Conservation (phyloP, 2,329 filamentous ascomycete genomes). For the Fusarium ramigenum region DNA sequence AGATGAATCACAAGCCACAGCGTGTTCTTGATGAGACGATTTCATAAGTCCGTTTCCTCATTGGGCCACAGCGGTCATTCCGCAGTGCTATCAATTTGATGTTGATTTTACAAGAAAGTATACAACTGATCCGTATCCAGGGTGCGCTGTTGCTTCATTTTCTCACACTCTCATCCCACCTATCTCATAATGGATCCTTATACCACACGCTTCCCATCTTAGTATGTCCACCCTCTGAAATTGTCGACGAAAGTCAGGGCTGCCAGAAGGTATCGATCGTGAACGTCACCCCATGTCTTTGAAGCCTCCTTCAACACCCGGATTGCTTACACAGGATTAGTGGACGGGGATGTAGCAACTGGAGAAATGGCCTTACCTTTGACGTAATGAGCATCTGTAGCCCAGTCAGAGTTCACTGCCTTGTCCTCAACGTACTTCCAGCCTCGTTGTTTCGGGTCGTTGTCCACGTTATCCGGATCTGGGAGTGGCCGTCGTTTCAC, state of each 20-base stretch:
- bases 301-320: slow-evolving; percentile 79
- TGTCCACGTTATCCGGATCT: slow-evolving; percentile 69
- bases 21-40: neutral
- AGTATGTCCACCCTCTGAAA: slow-evolving; percentile 72
- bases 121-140: neutral
- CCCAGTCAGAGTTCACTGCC: slow-evolving; percentile 73
- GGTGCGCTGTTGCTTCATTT: neutral
- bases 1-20: neutral
- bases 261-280: slow-evolving; percentile 71
- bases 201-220: neutral
- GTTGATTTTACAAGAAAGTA: neutral
- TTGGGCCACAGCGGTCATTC: neutral
- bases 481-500: slow-evolving; percentile 77
- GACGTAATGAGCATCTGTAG: slow-evolving; percentile 83
- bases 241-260: slow-evolving; percentile 78
- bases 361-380: slow-evolving; percentile 66
- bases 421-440: slow-evolving; percentile 82
- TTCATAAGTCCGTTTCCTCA: neutral
- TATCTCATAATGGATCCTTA: neutral
- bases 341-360: neutral
- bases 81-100: neutral
- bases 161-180: slow-evolving; percentile 1
- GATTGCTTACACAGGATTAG: slow-evolving; percentile 59
- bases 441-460: slow-evolving; percentile 68
- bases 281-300: slow-evolving; percentile 76